Conservation (phyloP, 768 basidiomycete species). For the Panaeolus papilionaceus region DNA sequence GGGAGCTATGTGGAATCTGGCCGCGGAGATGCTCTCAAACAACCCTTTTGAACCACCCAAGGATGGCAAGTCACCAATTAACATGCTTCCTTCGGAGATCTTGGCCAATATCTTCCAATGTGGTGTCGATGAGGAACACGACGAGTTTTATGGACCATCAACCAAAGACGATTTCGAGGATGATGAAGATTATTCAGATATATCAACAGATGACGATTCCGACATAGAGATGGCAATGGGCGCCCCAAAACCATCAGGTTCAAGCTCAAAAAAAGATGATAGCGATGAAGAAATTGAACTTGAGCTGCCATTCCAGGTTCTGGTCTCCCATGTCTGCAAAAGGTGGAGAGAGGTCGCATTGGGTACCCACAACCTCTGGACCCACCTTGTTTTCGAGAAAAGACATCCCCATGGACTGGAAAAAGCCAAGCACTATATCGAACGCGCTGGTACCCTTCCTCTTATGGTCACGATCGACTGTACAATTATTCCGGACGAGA, state of each 20-base stretch:
- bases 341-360: slow-evolving; percentile 64
- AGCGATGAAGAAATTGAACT: slow-evolving; percentile 16
- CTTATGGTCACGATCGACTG: slow-evolving; percentile 60
- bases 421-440: slow-evolving; percentile 49
- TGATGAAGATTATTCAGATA: slow-evolving; percentile 32
- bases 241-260: not conserved
- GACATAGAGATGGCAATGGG: not conserved
- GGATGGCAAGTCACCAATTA: slow-evolving; percentile 52
- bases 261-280: not conserved
- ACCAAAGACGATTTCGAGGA: slow-evolving; percentile 34
- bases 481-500: slow-evolving; percentile 33
- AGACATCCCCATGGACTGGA: slow-evolving; percentile 47
- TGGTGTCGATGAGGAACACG: slow-evolving; percentile 48
- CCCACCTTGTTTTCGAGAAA: slow-evolving; percentile 43
- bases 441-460: slow-evolving; percentile 60
- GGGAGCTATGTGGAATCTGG: slow-evolving; percentile 41
- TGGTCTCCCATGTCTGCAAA: slow-evolving; percentile 66
- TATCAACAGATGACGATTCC: slow-evolving; percentile 24
- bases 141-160: slow-evolving; percentile 37
- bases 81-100: slow-evolving; percentile 61
- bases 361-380: slow-evolving; percentile 64
- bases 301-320: slow-evolving; percentile 50
- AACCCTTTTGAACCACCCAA: slow-evolving; percentile 53
- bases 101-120: slow-evolving; percentile 60
- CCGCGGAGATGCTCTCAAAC: slow-evolving; percentile 44